Evolutionary conservation across 2,329 filamentous ascomycete genomes (phyloP).

Genomic region (Calycina herbarum): DNA sequence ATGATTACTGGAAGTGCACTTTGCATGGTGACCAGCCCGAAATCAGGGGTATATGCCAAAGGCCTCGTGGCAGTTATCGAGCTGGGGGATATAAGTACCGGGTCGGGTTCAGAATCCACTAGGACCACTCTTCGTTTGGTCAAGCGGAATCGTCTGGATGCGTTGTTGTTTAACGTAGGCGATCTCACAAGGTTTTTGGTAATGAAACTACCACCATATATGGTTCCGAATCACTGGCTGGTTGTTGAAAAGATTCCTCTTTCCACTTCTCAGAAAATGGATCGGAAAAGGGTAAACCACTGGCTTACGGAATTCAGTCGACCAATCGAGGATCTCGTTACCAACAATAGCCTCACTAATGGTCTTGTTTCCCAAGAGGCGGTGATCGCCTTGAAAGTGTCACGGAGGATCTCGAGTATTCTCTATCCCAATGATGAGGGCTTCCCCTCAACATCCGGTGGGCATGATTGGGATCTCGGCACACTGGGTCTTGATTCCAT

Average conservation of each 20-base stretch:
- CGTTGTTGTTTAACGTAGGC: neutral
- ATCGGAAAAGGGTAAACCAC: slow-evolving; percentile 36
- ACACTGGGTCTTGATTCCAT: slow-evolving; percentile 11
- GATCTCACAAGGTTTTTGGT: neutral
- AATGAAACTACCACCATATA: slow-evolving; percentile 35
- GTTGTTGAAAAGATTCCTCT: slow-evolving; percentile 36
- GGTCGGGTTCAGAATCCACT: slow-evolving; percentile 46
- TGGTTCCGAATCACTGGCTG: slow-evolving; percentile 39
- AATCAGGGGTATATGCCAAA: slow-evolving; percentile 45
- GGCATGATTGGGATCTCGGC: neutral
- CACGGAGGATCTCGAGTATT: neutral
- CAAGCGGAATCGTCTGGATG: slow-evolving; percentile 43
- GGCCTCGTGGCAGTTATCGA: slow-evolving; percentile 56
- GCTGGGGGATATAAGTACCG: slow-evolving; percentile 54
- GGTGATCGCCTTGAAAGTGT: neutral
- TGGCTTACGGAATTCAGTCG: slow-evolving; percentile 29
- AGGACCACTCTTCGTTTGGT: slow-evolving; percentile 43
- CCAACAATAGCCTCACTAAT: neutral
- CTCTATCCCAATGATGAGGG: neutral
- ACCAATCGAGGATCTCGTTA: neutral
- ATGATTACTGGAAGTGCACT: neutral
- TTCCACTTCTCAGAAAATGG: slow-evolving; percentile 38
- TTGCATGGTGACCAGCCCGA: slow-evolving; percentile 33
- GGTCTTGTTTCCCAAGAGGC: neutral
- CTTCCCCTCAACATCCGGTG: neutral